Evolutionary conservation across 2,329 filamentous ascomycete species (phyloP), one percentile per base, ranked within the genome.

Genomic region (Grosmannia serpens): DNA sequence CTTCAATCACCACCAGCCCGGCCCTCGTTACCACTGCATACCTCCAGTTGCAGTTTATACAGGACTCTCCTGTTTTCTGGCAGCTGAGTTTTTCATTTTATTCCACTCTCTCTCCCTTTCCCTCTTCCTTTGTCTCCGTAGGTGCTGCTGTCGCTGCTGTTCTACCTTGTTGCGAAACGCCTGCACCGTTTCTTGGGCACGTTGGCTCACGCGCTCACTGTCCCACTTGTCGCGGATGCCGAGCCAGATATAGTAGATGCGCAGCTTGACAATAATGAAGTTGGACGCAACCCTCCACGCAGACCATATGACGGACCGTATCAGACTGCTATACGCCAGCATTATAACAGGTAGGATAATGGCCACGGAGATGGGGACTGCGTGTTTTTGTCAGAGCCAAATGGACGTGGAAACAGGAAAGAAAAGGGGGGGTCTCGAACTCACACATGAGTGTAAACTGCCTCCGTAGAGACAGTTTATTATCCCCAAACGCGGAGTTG

Each of bases 401-500:
- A 2, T 7, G 24, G 11, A 6, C 27, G 11, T 11, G 10, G 20
- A 24, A 15, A 55, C 15, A 4, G 11, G 38, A 44, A 47, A 11
- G 13, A 47, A 17, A 38, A 27, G 4, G 5, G 35, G 13, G n/a
- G 22, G 17, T 22, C n/a, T n/a, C n/a, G n/a, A 5, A 61, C 67
- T 63, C 63, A 59, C 60, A 69, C 66, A 65, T 68, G 4, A 64
- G n/a, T 7, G 15, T 27, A 13, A 60, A 55, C 26, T 57, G 58
- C 10, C 11, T 8, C 2, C 5, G 10, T 11, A 57, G 17, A 10
- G 51, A 29, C 55, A 51, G 55, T 4, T 4, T 35, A 0, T 58
- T 8, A 15, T 33, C 22, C 5, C 29, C 17, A 27, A 60, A 55
- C 5, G 53, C 35, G 0, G 4, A 10, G 29, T 58, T 55, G 57